These are phyloP conservation scores for Thermothelomyces thermophilus DNA, from an alignment of 2,329 filamentous ascomycete species.

Conservation along the genomic window DNA sequence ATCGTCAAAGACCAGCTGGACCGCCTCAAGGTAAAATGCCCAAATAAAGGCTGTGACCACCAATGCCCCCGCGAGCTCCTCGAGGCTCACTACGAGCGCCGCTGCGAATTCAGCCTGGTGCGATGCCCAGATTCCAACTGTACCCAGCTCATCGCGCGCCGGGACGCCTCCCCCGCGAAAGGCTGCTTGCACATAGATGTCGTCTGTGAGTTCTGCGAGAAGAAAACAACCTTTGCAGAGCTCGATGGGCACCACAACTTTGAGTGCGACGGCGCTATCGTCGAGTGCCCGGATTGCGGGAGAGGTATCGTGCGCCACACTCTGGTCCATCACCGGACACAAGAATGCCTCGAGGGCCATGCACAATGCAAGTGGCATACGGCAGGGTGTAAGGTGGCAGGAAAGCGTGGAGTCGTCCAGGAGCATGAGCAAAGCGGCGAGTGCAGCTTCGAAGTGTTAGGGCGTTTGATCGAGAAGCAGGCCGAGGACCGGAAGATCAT, in stretches of 20 bases:
- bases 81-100: slow-evolving; percentile 48
- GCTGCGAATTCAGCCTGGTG: slow-evolving; percentile 51
- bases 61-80: slow-evolving; percentile 48
- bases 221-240: slow-evolving; percentile 42
- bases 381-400: slow-evolving; percentile 41
- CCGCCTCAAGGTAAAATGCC: slow-evolving; percentile 52
- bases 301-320: slow-evolving; percentile 38
- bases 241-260: slow-evolving; percentile 38
- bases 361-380: slow-evolving; percentile 41
- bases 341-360: slow-evolving; percentile 38
- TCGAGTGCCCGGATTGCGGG: slow-evolving; percentile 45
- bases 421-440: slow-evolving; percentile 36
- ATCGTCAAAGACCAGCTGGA: slow-evolving; percentile 54
- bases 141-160: slow-evolving; percentile 44
- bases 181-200: slow-evolving; percentile 49
- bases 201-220: slow-evolving; percentile 49
- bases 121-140: slow-evolving; percentile 51
- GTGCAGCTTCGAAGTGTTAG: slow-evolving; percentile 49
- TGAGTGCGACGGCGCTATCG: slow-evolving; percentile 41
- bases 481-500: slow-evolving; percentile 38
- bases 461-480: slow-evolving; percentile 41
- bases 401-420: slow-evolving; percentile 35
- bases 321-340: slow-evolving; percentile 41
- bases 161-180: slow-evolving; percentile 41
- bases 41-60: slow-evolving; percentile 48